Percentiles rank a stretch among this genome's conserved stretches.
Evolutionary conservation across 2,329 filamentous ascomycete genomes (phyloP).

Genomic region (Botryotinia calthae): DNA sequence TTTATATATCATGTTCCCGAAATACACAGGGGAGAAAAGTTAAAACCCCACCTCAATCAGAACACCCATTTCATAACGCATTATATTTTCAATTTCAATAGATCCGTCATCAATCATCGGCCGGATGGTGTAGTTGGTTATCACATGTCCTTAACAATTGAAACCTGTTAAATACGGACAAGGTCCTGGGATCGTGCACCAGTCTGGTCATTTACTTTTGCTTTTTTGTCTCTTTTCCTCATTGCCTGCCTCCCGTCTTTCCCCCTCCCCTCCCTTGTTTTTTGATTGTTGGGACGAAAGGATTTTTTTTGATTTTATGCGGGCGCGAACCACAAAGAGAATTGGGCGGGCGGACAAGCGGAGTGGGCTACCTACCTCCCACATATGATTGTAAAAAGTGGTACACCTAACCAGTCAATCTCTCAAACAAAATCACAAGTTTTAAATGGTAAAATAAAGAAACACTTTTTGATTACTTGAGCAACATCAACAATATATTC

Average conservation of each 20-base stretch:
- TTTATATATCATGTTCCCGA: neutral
- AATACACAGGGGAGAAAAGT: neutral
- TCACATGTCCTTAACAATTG: constrained; percentile 13
- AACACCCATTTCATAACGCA: fast-evolving
- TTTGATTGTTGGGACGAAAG: neutral
- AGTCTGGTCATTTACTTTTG: neutral
- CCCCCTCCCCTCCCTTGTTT: no score
- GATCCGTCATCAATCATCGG: neutral
- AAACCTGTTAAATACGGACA: neutral
- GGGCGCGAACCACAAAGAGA: neutral
- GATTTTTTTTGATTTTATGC: neutral
- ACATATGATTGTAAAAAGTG: neutral
- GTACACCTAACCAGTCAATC: neutral
- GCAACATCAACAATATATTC: no score
- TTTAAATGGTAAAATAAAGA: no score
- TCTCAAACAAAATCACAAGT: no score
- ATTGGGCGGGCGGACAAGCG: neutral
- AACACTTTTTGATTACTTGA: no score
- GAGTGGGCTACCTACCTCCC: neutral
- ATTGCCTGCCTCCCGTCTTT: neutral
- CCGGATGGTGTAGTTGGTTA: constrained; percentile 20
- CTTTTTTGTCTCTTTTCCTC: no score
- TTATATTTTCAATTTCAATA: fast-evolving
- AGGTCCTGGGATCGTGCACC: constrained; percentile 13
- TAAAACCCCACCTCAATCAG: neutral